phyloP scores from a whole-genome alignment of 2,329 filamentous ascomycete genomes.

The Lasiodiplodia sp. region DNA sequence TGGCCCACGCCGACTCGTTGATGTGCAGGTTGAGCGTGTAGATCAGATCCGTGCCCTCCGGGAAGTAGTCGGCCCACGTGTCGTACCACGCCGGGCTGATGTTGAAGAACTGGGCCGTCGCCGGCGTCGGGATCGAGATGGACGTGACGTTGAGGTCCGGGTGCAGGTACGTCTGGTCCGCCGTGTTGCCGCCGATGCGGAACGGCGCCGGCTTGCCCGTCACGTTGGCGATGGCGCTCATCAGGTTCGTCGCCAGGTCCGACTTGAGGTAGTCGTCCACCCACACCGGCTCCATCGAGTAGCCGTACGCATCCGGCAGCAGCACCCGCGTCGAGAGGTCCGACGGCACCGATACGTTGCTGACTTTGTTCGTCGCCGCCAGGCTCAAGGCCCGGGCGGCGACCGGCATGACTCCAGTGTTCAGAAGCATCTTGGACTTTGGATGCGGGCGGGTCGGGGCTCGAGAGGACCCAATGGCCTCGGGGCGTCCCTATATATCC shows the following conservation, averaged over 20 bases:
- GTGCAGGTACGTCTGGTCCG: slow-evolving; percentile 28
- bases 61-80: slow-evolving; percentile 29
- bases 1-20: slow-evolving; percentile 24
- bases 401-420: background rate
- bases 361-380: slow-evolving; percentile 6
- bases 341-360: slow-evolving; percentile 11
- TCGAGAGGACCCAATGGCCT: slow-evolving; percentile 1
- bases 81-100: slow-evolving; percentile 29
- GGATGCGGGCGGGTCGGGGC: background rate
- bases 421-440: background rate
- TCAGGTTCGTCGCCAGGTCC: slow-evolving; percentile 24
- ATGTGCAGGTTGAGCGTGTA: slow-evolving; percentile 26
- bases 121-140: slow-evolving; percentile 19
- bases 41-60: slow-evolving; percentile 22
- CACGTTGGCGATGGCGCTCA: slow-evolving; percentile 24
- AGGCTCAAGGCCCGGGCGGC: background rate
- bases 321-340: slow-evolving; percentile 18
- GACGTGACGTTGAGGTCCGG: slow-evolving; percentile 26
- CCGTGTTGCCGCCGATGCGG: slow-evolving; percentile 27
- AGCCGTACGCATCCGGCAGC: slow-evolving; percentile 26
- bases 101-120: slow-evolving; percentile 27
- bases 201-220: slow-evolving; percentile 25
- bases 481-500: slow-evolving; percentile 6
- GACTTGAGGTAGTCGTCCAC: slow-evolving; percentile 30
- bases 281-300: slow-evolving; percentile 29